phyloP scores from a whole-genome alignment of 192 early-diverging fungal species.

The Backusella liffmaniae region DNA sequence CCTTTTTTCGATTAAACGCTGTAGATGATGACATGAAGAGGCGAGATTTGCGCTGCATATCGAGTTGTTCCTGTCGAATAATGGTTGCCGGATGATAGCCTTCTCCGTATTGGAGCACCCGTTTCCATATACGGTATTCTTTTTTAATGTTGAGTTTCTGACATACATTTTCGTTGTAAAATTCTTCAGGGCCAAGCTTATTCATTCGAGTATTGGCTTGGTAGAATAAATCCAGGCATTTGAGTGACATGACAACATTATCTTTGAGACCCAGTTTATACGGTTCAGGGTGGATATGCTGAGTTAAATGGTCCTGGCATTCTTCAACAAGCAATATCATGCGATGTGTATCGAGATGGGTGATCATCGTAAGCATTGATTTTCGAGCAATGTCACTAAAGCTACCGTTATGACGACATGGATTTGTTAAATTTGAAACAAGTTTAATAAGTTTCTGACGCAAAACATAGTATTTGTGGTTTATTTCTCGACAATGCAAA shows the following conservation, averaged over 20 bases:
- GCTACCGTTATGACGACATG: not conserved
- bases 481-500: not conserved
- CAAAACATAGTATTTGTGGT: not conserved
- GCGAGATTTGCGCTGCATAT: constrained; percentile 13
- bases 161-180: constrained; percentile 25
- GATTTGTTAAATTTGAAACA: not conserved
- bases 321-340: constrained; percentile 17
- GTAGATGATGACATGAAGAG: constrained; percentile 16
- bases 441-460: not conserved
- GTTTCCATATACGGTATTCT: constrained; percentile 73
- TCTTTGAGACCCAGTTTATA: constrained; percentile 31
- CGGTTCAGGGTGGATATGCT: constrained; percentile 31
- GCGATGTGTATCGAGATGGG: constrained; percentile 10
- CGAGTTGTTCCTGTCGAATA: constrained; percentile 12
- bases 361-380: not conserved
- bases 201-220: not conserved
- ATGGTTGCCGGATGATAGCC: constrained; percentile 5
- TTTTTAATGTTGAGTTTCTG: constrained; percentile 70
- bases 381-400: not conserved
- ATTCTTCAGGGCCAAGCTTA: not conserved
- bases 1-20: constrained; percentile 11
- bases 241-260: constrained; percentile 20
- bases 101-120: constrained; percentile 43
- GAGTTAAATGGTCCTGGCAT: constrained; percentile 18
- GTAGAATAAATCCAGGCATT: constrained; percentile 15